These are phyloP conservation scores for Yamadazyma mexicana DNA, from an alignment of 1,139 yeast genomes.

Conservation along the genomic window DNA sequence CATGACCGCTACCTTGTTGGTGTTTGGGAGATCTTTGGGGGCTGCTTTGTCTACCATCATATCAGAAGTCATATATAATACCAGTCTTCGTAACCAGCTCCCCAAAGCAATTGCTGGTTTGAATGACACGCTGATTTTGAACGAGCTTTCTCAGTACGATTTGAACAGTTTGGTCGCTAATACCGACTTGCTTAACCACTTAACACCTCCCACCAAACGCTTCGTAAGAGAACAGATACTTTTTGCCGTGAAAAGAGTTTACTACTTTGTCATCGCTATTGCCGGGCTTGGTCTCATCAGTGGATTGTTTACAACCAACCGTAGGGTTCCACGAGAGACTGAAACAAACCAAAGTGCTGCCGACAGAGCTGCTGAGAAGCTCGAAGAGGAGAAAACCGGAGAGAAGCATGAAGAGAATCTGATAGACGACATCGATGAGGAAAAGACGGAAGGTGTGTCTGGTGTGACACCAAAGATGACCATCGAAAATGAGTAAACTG, in stretches of 20 bases:
- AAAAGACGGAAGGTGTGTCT: too few species aligned
- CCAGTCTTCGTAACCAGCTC: slow-evolving; percentile 23
- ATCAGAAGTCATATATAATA: slow-evolving; percentile 33
- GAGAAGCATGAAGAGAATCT: too few species aligned
- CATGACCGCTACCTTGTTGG: slow-evolving; percentile 34
- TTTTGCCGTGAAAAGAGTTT: slow-evolving; percentile 31
- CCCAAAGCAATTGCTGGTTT: slow-evolving; percentile 17
- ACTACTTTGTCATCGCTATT: slow-evolving; percentile 32
- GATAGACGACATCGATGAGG: too few species aligned
- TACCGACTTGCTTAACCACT: slow-evolving; percentile 19
- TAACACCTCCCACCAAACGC: slow-evolving; percentile 24
- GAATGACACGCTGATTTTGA: slow-evolving; percentile 16
- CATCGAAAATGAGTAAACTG: too few species aligned
- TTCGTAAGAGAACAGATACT: slow-evolving; percentile 30
- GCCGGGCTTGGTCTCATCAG: slow-evolving; percentile 22
- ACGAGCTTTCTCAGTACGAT: slow-evolving; percentile 21
- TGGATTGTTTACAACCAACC: slow-evolving; percentile 23
- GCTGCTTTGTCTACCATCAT: slow-evolving; percentile 34
- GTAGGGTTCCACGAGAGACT: slow-evolving; percentile 13
- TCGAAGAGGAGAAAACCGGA: too few species aligned
- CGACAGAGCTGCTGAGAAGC: slow-evolving; percentile 6
- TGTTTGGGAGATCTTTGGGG: slow-evolving; percentile 31
- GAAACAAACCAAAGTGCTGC: too few species aligned
- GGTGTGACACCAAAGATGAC: too few species aligned
- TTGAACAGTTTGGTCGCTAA: slow-evolving; percentile 18